These are phyloP conservation scores for Tetrahymena malaccensis DNA, from an alignment of 73 alveolate species.

Conservation along the genomic window DNA sequence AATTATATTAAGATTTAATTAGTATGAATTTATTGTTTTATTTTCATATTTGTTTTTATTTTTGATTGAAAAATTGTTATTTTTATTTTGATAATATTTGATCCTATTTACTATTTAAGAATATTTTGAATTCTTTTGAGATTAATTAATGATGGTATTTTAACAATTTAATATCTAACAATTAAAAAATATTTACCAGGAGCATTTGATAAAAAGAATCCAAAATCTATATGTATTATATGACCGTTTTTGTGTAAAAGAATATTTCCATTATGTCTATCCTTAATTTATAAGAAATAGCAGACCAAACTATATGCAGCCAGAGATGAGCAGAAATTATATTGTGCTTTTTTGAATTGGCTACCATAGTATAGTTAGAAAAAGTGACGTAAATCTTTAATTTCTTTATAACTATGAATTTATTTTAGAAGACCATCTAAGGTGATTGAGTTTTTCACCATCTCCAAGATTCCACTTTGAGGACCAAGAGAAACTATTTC, in stretches of 20 bases:
- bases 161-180: no score
- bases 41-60: no score
- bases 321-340: conserved; percentile 62
- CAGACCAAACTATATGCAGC: conserved; percentile 86
- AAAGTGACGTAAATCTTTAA: neutral
- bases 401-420: conserved; percentile 15
- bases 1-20: no score
- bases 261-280: conserved; percentile 88
- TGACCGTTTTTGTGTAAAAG: conserved; percentile 78
- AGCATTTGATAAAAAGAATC: conserved; percentile 76
- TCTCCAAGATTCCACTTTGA: conserved; percentile 79
- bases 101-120: no score
- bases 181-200: conserved; percentile 51
- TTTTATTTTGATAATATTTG: no score
- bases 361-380: conserved; percentile 12
- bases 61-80: no score
- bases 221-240: conserved; percentile 87
- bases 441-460: conserved; percentile 71
- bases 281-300: conserved; percentile 82
- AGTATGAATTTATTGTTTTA: no score
- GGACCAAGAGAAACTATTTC: conserved; percentile 85
- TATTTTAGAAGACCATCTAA: conserved; percentile 74
- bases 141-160: no score
- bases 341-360: conserved; percentile 42
- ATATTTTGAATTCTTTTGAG: no score